Evolutionary conservation across 495 filamentous ascomycete genomes (phyloP).

Genomic region (Chaetomidium leptoderma): DNA sequence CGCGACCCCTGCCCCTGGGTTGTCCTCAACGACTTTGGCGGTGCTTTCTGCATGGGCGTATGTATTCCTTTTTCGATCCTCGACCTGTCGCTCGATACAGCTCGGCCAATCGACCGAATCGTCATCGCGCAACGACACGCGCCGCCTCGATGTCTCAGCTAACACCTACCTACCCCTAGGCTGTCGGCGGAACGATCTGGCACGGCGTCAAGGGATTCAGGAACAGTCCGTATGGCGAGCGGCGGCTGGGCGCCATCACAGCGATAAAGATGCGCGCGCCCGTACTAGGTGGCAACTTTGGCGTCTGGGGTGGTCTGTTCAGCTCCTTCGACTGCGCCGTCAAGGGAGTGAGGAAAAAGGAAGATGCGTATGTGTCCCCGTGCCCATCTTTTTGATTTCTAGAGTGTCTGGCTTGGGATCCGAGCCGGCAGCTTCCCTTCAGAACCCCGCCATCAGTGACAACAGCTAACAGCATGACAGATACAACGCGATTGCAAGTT

Average conservation of each 20-base stretch:
- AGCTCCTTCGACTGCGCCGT: conserved; percentile 95
- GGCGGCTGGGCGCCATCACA: conserved; percentile 90
- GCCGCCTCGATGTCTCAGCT: neutral
- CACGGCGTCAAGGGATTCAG: conserved; percentile 96
- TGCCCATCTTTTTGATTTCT: too few species aligned
- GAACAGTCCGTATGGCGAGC: conserved; percentile 85
- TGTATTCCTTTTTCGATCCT: conserved; percentile 30
- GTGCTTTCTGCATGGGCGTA: conserved; percentile 97
- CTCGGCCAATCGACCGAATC: neutral
- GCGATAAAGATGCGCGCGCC: conserved; percentile 96
- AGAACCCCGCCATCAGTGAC: neutral
- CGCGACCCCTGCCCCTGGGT: conserved; percentile 96
- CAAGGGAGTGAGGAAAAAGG: conserved; percentile 91
- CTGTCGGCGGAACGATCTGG: conserved; percentile 93
- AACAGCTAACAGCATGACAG: neutral
- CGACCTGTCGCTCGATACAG: neutral
- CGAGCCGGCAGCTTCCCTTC: neutral
- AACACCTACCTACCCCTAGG: conserved; percentile 42
- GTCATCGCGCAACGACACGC: neutral
- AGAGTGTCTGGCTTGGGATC: too few species aligned
- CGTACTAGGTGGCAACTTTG: conserved; percentile 95
- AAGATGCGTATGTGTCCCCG: conserved; percentile 66
- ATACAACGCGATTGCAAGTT: conserved; percentile 67
- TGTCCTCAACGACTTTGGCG: conserved; percentile 91
- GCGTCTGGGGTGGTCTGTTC: conserved; percentile 90